A percentile compares a stretch with the other conserved stretches of the same genome.
phyloP scores from a whole-genome alignment of 371 early-diverging fungal genomes.

The Mortierella sp. region DNA sequence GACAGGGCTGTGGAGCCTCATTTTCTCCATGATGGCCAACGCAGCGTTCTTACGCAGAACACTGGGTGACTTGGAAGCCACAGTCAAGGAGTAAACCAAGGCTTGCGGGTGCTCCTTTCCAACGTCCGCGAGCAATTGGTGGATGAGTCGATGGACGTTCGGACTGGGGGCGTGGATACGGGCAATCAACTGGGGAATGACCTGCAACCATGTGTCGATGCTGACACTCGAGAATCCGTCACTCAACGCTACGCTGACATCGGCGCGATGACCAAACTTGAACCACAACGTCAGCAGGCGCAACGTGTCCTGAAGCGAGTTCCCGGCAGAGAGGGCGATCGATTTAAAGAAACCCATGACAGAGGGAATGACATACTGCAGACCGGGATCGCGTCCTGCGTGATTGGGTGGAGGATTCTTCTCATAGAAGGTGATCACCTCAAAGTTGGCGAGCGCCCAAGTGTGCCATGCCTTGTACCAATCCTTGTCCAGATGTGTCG shows the following conservation, averaged over 20 bases:
- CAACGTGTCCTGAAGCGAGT: constrained; percentile 96
- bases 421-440: constrained; percentile 85
- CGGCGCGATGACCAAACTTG: constrained; percentile 91
- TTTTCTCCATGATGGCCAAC: constrained; percentile 91
- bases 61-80: constrained; percentile 95
- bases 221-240: constrained; percentile 93
- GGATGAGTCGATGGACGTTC: constrained; percentile 88
- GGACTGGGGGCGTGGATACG: constrained; percentile 90
- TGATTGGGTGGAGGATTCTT: constrained; percentile 45
- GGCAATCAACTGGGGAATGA: constrained; percentile 98
- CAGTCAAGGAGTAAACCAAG: constrained; percentile 94
- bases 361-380: constrained; percentile 64
- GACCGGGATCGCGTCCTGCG: constrained; percentile 46
- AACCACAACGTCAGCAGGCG: constrained; percentile 97
- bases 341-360: constrained; percentile 92
- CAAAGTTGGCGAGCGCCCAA: constrained; percentile 97
- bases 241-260: constrained; percentile 88
- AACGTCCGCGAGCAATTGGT: constrained; percentile 91
- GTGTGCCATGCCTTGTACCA: constrained; percentile 99
- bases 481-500: constrained; percentile 91
- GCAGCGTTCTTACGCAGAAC: constrained; percentile 85
- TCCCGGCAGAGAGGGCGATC: constrained; percentile 90
- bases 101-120: constrained; percentile 98
- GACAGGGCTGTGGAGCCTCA: constrained; percentile 83
- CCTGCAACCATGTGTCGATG: constrained; percentile 97